A percentile compares a stretch with the other conserved stretches of the same genome.
Conservation (phyloP, 2,329 filamentous ascomycete species). For the Xylaria hypoxylon region DNA sequence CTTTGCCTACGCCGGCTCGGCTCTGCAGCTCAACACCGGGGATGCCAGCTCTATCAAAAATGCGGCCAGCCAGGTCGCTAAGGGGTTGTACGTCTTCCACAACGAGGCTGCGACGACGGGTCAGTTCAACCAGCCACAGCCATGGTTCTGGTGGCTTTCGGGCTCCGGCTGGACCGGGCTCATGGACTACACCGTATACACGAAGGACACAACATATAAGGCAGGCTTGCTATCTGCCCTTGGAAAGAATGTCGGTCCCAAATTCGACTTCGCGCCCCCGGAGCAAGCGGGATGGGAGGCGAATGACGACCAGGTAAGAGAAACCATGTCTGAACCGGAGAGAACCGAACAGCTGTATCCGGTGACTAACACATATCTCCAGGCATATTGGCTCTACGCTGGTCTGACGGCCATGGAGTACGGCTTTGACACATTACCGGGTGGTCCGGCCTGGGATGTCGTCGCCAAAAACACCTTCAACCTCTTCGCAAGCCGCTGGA, state of each 20-base stretch:
- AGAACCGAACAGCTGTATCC: neutral
- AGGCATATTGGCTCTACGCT: conserved; percentile 65
- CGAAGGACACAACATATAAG: conserved; percentile 64
- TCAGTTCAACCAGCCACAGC: conserved; percentile 50
- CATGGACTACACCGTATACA: conserved; percentile 57
- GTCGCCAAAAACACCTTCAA: conserved; percentile 71
- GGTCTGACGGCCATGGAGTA: conserved; percentile 68
- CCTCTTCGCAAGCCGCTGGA: conserved; percentile 62
- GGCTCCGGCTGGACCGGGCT: conserved; percentile 49
- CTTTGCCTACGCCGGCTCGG: conserved; percentile 38
- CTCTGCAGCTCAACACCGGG: conserved; percentile 43
- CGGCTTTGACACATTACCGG: conserved; percentile 56
- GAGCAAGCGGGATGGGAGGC: conserved; percentile 60
- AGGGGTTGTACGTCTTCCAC: conserved; percentile 49
- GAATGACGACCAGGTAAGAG: conserved; percentile 68
- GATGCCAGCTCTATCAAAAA: conserved; percentile 45
- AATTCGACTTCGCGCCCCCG: conserved; percentile 62
- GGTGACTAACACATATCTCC: conserved; percentile 15
- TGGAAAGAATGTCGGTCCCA: conserved; percentile 59
- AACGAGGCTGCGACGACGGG: conserved; percentile 49
- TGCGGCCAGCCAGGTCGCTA: conserved; percentile 46
- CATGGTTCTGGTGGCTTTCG: conserved; percentile 53
- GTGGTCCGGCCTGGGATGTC: conserved; percentile 61
- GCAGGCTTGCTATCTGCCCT: conserved; percentile 55
- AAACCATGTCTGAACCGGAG: neutral